These are phyloP conservation scores for Mycena sp. DNA, from an alignment of 1,284 basidiomycete species.

Conservation along the genomic window DNA sequence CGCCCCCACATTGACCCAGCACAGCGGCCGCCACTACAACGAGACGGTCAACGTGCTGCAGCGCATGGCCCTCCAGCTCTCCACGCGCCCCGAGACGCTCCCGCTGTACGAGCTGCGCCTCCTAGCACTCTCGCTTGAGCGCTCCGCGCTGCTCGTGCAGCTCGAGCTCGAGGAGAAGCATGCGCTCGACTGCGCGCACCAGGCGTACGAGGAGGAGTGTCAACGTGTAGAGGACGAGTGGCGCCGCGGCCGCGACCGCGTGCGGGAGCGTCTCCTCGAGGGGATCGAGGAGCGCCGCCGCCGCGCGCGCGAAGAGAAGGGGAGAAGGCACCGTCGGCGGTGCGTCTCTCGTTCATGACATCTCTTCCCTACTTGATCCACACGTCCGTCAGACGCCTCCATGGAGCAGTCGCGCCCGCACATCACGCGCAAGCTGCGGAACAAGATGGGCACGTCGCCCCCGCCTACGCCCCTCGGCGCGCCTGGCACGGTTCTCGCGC, in stretches of 20 bases:
- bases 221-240: constrained; percentile 82
- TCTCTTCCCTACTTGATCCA: constrained; percentile 8
- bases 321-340: constrained; percentile 29
- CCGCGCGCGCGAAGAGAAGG: constrained; percentile 66
- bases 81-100: constrained; percentile 70
- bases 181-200: constrained; percentile 66
- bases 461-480: constrained; percentile 62
- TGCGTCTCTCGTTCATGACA: constrained; percentile 16
- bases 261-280: constrained; percentile 79
- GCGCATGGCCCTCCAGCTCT: constrained; percentile 63
- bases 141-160: constrained; percentile 74
- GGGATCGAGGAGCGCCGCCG: constrained; percentile 82
- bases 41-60: constrained; percentile 67
- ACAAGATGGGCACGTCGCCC: constrained; percentile 77
- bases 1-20: constrained; percentile 27
- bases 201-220: constrained; percentile 79
- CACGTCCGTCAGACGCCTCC: constrained; percentile 59
- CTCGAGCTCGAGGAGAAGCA: constrained; percentile 71
- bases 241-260: constrained; percentile 72
- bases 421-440: constrained; percentile 81
- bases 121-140: constrained; percentile 77
- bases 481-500: constrained; percentile 43
- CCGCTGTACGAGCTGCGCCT: constrained; percentile 74
- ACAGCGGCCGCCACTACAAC: constrained; percentile 61
- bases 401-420: constrained; percentile 82